Conservation (phyloP, 768 basidiomycete genomes). For the Termitomyces sp. region DNA sequence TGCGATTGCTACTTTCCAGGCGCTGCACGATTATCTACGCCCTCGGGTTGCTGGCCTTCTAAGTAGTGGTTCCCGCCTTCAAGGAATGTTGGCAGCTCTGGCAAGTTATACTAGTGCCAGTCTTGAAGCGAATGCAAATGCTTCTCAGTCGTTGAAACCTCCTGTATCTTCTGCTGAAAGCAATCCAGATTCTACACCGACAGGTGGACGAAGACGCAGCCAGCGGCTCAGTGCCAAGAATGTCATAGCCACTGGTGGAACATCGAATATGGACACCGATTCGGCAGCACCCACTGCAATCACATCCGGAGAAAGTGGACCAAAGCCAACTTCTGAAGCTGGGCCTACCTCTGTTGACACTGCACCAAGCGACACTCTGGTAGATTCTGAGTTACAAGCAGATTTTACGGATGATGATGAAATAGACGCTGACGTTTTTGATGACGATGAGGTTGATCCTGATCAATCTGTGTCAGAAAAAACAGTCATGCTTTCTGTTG, state of each 20-base stretch:
- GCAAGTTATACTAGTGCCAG: conserved; percentile 60
- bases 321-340: conserved; percentile 11
- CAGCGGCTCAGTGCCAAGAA: conserved; percentile 77
- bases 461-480: conserved; percentile 70
- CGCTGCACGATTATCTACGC: conserved; percentile 91
- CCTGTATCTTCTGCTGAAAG: conserved; percentile 23
- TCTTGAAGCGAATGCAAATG: conserved; percentile 25
- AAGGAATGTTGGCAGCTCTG: conserved; percentile 88
- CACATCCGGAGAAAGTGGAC: conserved; percentile 2
- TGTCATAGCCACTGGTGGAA: conserved; percentile 15
- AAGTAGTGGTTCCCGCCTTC: conserved; percentile 59
- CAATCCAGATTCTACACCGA: conserved; percentile 23
- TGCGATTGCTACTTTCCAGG: conserved; percentile 97
- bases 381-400: conserved; percentile 60
- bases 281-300: conserved; percentile 10
- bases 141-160: conserved; percentile 24
- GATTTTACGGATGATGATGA: conserved; percentile 87
- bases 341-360: conserved; percentile 30
- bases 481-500: conserved; percentile 80
- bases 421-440: conserved; percentile 84
- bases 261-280: conserved; percentile 10
- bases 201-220: conserved; percentile 67
- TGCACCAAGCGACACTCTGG: conserved; percentile 48
- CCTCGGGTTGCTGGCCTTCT: conserved; percentile 79
- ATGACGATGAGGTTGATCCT: conserved; percentile 72